Base-by-base conservation (phyloP, 768 basidiomycete genomes). In the Mycena vulgaris region DNA sequence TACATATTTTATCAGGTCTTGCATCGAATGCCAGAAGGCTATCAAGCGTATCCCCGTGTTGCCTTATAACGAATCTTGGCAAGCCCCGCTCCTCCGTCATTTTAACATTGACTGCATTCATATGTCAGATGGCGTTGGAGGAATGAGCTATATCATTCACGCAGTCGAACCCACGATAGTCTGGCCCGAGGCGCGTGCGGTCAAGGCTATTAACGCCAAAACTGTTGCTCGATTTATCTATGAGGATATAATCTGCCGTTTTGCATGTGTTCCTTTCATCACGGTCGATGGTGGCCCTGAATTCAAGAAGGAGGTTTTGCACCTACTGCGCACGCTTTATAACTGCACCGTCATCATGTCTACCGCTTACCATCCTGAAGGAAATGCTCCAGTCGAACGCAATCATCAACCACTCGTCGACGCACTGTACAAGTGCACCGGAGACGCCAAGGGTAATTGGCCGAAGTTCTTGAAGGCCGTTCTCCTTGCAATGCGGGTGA, bases 221-320 rank as follows among this genome's bases (percentile, higher is more conserved):
- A n/a, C n/a, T n/a, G n/a, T 0, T 21, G 60, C 5, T 52, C 42
- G n/a, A n/a, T n/a, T n/a, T n/a, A n/a, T n/a, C n/a, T n/a, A n/a
- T n/a, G n/a, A n/a, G n/a, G n/a, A n/a, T 1, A 67, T 78, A 35
- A 77, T 10, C n/a, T 80, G 73, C 67, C 71, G 75, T 7, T 80
- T 66, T 70, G 73, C 59, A n/a, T 75, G 33, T 49, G 69, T 61
- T 51, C 75, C 25, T 69, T 63, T 72, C 10, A 60, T 76, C 42
- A 74, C 75, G 2, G 65, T 77, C 21, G 81, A 83, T 48, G 74
- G 75, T n/a, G 80, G 83, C 1, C 8, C 72, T 0, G 81, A 81
- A 49, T 81, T 81, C 67, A 75, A 75, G 39, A 76, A 72, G 0
- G 76, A 76, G 0, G 76, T 76, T 1, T n/a, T 49, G 9, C 63